These are phyloP conservation scores for Diplodia intermedia DNA, from an alignment of 2,329 filamentous ascomycete species.

Conservation along the genomic window DNA sequence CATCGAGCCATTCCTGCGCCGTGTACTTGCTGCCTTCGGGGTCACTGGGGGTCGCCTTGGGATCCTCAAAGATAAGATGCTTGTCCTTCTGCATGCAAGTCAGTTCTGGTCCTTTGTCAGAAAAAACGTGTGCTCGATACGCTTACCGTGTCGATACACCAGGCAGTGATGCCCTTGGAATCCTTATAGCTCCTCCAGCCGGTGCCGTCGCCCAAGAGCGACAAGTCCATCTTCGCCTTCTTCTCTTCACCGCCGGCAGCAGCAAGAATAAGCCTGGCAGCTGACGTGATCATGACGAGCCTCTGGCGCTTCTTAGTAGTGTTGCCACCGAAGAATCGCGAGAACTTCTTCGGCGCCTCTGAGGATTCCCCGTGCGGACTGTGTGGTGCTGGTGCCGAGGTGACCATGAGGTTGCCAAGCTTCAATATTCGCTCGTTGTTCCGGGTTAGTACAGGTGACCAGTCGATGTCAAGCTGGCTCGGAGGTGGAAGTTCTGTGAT, in stretches of 20 bases:
- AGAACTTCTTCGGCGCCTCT: slow-evolving; percentile 81
- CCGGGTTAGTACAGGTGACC: slow-evolving; percentile 91
- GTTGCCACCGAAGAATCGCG: slow-evolving; percentile 89
- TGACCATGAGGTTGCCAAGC: slow-evolving; percentile 86
- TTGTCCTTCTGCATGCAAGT: slow-evolving; percentile 72
- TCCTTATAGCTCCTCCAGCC: slow-evolving; percentile 82
- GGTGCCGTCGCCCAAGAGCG: slow-evolving; percentile 77
- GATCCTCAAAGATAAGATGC: slow-evolving; percentile 91
- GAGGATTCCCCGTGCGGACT: slow-evolving; percentile 67
- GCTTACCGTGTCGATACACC: slow-evolving; percentile 93
- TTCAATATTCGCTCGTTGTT: slow-evolving; percentile 94
- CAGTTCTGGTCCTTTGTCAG: not conserved
- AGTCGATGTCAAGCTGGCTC: slow-evolving; percentile 95
- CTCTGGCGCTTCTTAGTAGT: slow-evolving; percentile 92
- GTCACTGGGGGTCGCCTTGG: slow-evolving; percentile 73
- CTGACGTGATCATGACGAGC: slow-evolving; percentile 93
- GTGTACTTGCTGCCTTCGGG: slow-evolving; percentile 70
- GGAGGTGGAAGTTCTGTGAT: slow-evolving; percentile 97
- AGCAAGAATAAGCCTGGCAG: slow-evolving; percentile 86
- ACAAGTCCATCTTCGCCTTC: slow-evolving; percentile 89
- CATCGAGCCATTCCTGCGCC: slow-evolving; percentile 91
- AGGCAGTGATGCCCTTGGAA: slow-evolving; percentile 84
- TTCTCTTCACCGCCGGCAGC: slow-evolving; percentile 95
- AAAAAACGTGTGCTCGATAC: not conserved
- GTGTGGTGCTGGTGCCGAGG: slow-evolving; percentile 77